These are phyloP conservation scores for Calocybe gambosa DNA, from an alignment of 1,284 basidiomycete species.

Conservation along the genomic window DNA sequence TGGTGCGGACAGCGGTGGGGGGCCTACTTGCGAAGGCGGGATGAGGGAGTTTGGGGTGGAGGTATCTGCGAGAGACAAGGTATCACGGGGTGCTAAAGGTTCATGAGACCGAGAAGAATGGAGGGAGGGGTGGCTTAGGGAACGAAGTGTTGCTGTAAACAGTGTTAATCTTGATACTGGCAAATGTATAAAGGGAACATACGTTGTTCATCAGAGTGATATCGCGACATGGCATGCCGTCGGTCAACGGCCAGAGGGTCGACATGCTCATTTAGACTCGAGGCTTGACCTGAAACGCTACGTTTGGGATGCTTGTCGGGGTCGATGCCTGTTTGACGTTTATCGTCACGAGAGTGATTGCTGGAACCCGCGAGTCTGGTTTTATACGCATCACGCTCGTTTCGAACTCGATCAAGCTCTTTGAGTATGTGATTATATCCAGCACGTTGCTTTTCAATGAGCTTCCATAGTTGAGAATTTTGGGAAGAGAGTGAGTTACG, in stretches of 20 bases:
- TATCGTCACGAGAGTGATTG: slow-evolving; percentile 20
- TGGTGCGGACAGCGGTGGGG: slow-evolving; percentile 24
- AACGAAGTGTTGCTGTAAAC: slow-evolving; percentile 23
- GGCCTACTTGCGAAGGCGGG: slow-evolving; percentile 15
- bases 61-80: slow-evolving; percentile 17
- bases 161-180: slow-evolving; percentile 4
- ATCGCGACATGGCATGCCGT: slow-evolving; percentile 28
- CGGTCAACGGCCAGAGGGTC: slow-evolving; percentile 18
- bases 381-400: slow-evolving; percentile 71
- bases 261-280: background rate
- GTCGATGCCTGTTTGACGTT: slow-evolving; percentile 22
- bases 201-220: slow-evolving; percentile 53
- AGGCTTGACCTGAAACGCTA: slow-evolving; percentile 14
- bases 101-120: slow-evolving; percentile 37
- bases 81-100: slow-evolving; percentile 23
- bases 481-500: slow-evolving; percentile 74
- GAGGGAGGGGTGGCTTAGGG: slow-evolving; percentile 19
- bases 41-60: slow-evolving; percentile 9
- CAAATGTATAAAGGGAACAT: slow-evolving; percentile 20
- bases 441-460: slow-evolving; percentile 81
- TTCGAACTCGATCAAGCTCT: slow-evolving; percentile 74
- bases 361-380: slow-evolving; percentile 36
- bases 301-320: slow-evolving; percentile 16
- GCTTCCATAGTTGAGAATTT: slow-evolving; percentile 87
- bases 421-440: slow-evolving; percentile 70